Base-by-base conservation (phyloP, 1,139 yeast genomes). In the Pichia kudriavzevii region DNA sequence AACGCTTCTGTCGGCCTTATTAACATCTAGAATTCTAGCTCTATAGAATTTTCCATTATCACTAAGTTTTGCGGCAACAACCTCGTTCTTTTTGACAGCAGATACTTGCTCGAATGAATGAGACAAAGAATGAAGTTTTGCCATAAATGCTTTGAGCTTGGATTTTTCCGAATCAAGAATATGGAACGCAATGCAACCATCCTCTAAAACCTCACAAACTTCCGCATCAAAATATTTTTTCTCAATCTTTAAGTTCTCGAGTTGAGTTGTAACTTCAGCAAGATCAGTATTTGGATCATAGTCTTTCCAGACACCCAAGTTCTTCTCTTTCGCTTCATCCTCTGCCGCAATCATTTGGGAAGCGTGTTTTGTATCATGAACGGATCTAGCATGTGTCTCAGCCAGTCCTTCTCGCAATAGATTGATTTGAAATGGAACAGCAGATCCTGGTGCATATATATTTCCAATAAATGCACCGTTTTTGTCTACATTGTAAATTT, bases 391-490 rank as follows among this genome's bases (percentile, higher is more conserved):
- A 49, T 83, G 93, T 15, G 75, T 59, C 44, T 71, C 66, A 13
- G 75, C 82, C 38, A 71, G 66, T 2, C 95, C 95, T 41, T 71
- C 71, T 32, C 67, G 68, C 43, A 81, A 64, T 38, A 85, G 63
- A n/a, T 64, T 58, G 5, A 69, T 61, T 48, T 82, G 87, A 38
- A 80, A 66, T 11, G 94, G 87, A 22, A 61, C 54, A 17, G 67
- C 61, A 32, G 67, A 67, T 7, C 73, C 67, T 17, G 71, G 71
- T 11, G 74, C 53, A 52, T 63, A 80, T 35, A 83, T 51, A 48
- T 79, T 74, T 34, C 94, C 94, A 53, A 83, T 74, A 49, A 84
- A 85, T 0, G 82, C 83, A 40, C 95, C 95, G 41, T 79, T 67
- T 52, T 78, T 81, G 55, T 85, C 95, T 37, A 72, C 70, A 41